phyloP scores from a whole-genome alignment of 2,329 filamentous ascomycete species.

The Neopestalotiopsis sp. region DNA sequence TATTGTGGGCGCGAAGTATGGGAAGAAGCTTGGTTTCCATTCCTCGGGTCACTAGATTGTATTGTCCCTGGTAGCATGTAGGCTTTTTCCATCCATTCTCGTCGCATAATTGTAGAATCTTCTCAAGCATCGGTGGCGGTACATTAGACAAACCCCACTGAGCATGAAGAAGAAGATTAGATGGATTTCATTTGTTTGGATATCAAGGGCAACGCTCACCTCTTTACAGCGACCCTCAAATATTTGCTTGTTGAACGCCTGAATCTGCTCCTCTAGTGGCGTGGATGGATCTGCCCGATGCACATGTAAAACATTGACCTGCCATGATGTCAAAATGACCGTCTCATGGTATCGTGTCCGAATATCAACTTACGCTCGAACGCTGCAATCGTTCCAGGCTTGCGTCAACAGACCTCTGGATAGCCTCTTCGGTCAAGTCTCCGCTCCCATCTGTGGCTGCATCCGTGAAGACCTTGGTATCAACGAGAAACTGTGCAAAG shows the following conservation, averaged over 20 bases:
- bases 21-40: not conserved
- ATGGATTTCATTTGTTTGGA: not conserved
- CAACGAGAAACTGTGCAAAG: not conserved
- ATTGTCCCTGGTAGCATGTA: not conserved
- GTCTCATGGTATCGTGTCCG: not conserved
- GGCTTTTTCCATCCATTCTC: not conserved
- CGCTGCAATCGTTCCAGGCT: not conserved
- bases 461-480: not conserved
- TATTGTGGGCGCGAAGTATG: not conserved
- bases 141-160: not conserved
- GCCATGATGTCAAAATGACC: not conserved
- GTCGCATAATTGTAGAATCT: not conserved
- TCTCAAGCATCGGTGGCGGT: not conserved
- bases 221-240: not conserved
- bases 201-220: not conserved
- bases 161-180: not conserved
- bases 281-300: not conserved
- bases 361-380: not conserved
- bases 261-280: not conserved
- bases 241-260: not conserved
- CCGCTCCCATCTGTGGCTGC: not conserved
- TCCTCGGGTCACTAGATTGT: not conserved
- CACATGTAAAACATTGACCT: not conserved
- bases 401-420: not conserved
- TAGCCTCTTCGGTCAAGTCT: not conserved